These are phyloP conservation scores for Parastagonospora nodorum DNA, from an alignment of 2,329 filamentous ascomycete genomes.

Conservation along the genomic window DNA sequence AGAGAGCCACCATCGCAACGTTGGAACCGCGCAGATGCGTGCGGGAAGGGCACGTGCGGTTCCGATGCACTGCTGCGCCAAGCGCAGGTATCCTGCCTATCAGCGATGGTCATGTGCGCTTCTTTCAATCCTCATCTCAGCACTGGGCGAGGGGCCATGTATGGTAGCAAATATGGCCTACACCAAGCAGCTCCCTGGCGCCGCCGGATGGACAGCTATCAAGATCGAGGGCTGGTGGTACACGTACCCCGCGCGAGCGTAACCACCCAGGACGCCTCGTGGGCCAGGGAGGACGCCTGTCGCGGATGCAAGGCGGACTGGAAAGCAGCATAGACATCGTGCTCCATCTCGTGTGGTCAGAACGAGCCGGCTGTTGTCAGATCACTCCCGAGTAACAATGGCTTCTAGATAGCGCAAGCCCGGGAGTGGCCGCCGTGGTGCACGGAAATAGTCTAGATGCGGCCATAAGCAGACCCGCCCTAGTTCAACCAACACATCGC, in stretches of 20 bases:
- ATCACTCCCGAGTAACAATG: constrained; percentile 2
- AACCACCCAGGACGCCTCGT: constrained; percentile 24
- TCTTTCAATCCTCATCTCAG: constrained; percentile 7
- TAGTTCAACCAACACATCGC: neutral
- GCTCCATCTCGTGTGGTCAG: constrained; percentile 6
- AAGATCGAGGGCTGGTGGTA: constrained; percentile 13
- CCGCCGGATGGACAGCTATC: neutral
- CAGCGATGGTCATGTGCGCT: constrained; percentile 1
- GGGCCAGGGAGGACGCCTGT: constrained; percentile 18
- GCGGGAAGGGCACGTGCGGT: constrained; percentile 16
- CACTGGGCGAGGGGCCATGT: neutral
- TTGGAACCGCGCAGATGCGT: constrained; percentile 7
- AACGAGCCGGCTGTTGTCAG: constrained; percentile 12
- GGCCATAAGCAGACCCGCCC: constrained; percentile 6
- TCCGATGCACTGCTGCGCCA: constrained; percentile 2
- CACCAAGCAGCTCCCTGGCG: neutral
- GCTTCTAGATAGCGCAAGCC: neutral
- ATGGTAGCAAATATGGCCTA: neutral
- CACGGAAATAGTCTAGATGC: constrained; percentile 11
- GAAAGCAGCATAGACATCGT: constrained; percentile 14
- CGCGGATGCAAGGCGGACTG: constrained; percentile 8
- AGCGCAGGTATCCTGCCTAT: neutral
- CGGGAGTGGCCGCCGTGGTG: neutral
- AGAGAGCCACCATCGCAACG: neutral
- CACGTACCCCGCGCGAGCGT: constrained; percentile 28